Evolutionary conservation across 495 filamentous ascomycete species (phyloP), one percentile per base, ranked within the genome.

Genomic region (Penicillium argentinense): DNA sequence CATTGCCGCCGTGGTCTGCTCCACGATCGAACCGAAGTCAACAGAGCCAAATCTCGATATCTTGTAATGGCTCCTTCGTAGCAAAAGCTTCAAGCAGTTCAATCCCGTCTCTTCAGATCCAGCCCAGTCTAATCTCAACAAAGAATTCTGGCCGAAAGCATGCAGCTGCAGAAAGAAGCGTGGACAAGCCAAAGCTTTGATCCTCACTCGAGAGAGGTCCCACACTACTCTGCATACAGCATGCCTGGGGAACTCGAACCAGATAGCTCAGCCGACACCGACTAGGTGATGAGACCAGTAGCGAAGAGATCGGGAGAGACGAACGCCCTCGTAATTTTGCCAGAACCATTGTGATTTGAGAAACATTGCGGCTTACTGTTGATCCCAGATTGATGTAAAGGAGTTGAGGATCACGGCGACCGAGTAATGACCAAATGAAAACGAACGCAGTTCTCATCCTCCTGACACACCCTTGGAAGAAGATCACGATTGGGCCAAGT

Each of bases 111-210:
- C 40, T 50, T 46, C 36, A 24, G 45, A 45, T 42, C 36, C 25
- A 51, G 24, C 39, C 43, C 33, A 44, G 41, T 32, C 30, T 13
- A 41, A 45, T 48, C 37, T 29, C 16, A 21, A n/a, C 4, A 28
- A 25, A 25, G 34, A 55, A 46, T 27, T 27, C 38, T n/a, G 11
- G 14, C n/a, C 16, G 26, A 43, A 36, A 42, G 36, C 39, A 51
- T 36, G 30, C 25, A 49, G 18, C 49, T 41, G 39, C 51, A 49
- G 50, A 54, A 51, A 57, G 36, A n/a, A 38, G 47, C 42, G 63
- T 79, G 73, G 89, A 95, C 88, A 93, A 91, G 90, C 79, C 90
- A 72, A 88, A 83, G 72, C 90, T 90, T 91, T 96, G 90, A 96
- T 82, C 74, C 89, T 87, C 89, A 90, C 88, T 83, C 87, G 57